Conservation (phyloP, 768 basidiomycete genomes). For the Gelatoporia subvermispora region DNA sequence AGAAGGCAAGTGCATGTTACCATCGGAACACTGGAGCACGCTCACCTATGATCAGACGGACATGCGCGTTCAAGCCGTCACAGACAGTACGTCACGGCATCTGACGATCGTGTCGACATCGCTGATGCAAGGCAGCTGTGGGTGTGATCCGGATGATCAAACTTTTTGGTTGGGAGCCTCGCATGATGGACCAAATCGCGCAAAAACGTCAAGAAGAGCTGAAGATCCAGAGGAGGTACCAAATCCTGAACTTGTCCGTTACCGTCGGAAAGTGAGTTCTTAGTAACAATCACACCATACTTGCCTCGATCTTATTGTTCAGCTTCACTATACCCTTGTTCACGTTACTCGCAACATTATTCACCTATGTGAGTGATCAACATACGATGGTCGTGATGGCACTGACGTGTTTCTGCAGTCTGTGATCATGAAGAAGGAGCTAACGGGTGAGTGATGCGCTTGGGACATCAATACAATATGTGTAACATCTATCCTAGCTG, state of each 20-base stretch:
- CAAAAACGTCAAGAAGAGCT: constrained; percentile 62
- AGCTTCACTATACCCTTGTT: constrained; percentile 58
- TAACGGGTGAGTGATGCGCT: constrained; percentile 21
- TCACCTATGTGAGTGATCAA: constrained; percentile 44
- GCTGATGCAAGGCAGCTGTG: constrained; percentile 21
- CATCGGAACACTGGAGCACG: neutral
- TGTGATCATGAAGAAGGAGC: constrained; percentile 30
- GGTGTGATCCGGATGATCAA: constrained; percentile 45
- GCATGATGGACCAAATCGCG: constrained; percentile 46
- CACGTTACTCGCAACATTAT: constrained; percentile 63
- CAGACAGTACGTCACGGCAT: constrained; percentile 29
- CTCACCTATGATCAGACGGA: constrained; percentile 32
- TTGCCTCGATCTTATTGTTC: neutral
- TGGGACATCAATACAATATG: too few relatives aligned
- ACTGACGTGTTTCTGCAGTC: constrained; percentile 21
- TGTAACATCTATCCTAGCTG: constrained; percentile 13
- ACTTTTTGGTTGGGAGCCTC: constrained; percentile 39
- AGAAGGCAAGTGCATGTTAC: constrained; percentile 19
- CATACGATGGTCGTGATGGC: neutral
- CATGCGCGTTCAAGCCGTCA: constrained; percentile 38
- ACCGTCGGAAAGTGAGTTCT: constrained; percentile 34
- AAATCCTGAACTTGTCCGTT: constrained; percentile 46
- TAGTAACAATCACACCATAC: neutral
- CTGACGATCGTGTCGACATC: neutral
- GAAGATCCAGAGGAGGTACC: constrained; percentile 44